Conservation (phyloP, 139 green algal genomes). For the Haematococcus lacustris region DNA sequence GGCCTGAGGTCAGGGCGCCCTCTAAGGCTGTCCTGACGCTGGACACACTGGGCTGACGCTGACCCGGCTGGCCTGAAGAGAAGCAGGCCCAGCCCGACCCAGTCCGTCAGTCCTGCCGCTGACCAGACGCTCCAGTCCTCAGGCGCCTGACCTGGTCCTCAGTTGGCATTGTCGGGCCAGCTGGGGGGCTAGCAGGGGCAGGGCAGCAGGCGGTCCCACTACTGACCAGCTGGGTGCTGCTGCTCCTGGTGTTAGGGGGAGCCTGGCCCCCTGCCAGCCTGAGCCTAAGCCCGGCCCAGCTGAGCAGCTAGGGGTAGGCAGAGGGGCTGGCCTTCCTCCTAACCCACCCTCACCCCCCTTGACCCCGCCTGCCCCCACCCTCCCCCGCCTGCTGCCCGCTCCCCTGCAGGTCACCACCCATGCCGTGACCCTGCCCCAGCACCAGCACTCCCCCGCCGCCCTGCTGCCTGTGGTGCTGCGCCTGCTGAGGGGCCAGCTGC, state of each 20-base stretch:
- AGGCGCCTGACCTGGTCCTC: too few species aligned
- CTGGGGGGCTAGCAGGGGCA: too few species aligned
- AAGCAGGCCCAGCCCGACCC: too few species aligned
- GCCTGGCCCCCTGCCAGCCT: not conserved
- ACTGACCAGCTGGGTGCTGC: too few species aligned
- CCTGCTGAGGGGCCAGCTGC: conserved; percentile 67
- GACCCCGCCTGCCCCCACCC: not conserved
- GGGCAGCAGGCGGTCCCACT: too few species aligned
- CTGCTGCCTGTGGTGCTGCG: conserved; percentile 48
- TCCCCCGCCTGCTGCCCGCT: not conserved
- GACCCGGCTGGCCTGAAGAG: too few species aligned
- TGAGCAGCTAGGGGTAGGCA: not conserved
- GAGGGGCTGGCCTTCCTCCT: not conserved
- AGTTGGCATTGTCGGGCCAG: too few species aligned
- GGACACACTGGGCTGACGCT: not conserved
- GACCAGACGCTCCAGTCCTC: too few species aligned
- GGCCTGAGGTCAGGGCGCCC: not conserved
- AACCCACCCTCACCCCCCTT: not conserved
- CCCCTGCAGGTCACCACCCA: conserved; percentile 49
- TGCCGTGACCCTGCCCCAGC: conserved; percentile 49
- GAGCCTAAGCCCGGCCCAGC: not conserved
- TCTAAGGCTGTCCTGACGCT: not conserved
- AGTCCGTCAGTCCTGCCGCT: too few species aligned
- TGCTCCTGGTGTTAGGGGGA: too few species aligned
- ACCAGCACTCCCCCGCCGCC: conserved; percentile 41